Percentiles rank a stretch among this genome's conserved stretches.
These are phyloP conservation scores for Albatrellus ellisii DNA, from an alignment of 768 basidiomycete species.

Conservation along the genomic window DNA sequence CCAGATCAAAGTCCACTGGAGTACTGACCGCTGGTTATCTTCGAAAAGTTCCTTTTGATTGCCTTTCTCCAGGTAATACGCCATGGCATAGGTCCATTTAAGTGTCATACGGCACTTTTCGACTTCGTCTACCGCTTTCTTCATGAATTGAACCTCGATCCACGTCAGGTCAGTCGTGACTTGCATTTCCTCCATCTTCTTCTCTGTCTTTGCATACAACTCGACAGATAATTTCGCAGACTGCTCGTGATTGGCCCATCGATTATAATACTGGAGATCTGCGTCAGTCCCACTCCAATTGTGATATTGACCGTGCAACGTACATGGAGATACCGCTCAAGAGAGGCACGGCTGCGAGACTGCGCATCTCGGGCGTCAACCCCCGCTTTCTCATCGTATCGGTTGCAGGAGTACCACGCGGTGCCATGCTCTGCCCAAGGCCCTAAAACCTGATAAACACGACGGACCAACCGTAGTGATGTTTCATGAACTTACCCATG, in stretches of 20 bases:
- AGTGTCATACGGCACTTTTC: slow-evolving; percentile 87
- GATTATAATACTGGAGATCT: slow-evolving; percentile 80
- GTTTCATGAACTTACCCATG: slow-evolving; percentile 49
- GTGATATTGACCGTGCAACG: slow-evolving; percentile 19
- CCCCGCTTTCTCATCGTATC: slow-evolving; percentile 88
- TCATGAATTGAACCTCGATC: slow-evolving; percentile 99
- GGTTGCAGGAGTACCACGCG: slow-evolving; percentile 95
- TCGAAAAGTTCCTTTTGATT: slow-evolving; percentile 95
- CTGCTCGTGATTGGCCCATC: slow-evolving; percentile 99
- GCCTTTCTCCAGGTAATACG: slow-evolving; percentile 83
- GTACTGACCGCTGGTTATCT: slow-evolving; percentile 79
- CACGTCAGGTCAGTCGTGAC: slow-evolving; percentile 82
- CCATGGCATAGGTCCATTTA: slow-evolving; percentile 99
- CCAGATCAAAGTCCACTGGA: no score
- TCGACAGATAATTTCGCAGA: slow-evolving; percentile 94
- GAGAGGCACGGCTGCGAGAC: slow-evolving; percentile 75
- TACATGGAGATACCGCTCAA: slow-evolving; percentile 95
- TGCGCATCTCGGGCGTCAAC: slow-evolving; percentile 86
- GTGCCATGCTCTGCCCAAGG: slow-evolving; percentile 98
- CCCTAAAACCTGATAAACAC: slow-evolving; percentile 35
- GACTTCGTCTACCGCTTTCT: slow-evolving; percentile 91
- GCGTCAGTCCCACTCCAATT: neutral
- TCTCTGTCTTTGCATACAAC: slow-evolving; percentile 89
- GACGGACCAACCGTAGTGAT: slow-evolving; percentile 18
- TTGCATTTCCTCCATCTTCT: slow-evolving; percentile 99